Evolutionary conservation across 2,329 filamentous ascomycete genomes (phyloP), one percentile per base, ranked within the genome.

Genomic region (Exophiala alcalophila): DNA sequence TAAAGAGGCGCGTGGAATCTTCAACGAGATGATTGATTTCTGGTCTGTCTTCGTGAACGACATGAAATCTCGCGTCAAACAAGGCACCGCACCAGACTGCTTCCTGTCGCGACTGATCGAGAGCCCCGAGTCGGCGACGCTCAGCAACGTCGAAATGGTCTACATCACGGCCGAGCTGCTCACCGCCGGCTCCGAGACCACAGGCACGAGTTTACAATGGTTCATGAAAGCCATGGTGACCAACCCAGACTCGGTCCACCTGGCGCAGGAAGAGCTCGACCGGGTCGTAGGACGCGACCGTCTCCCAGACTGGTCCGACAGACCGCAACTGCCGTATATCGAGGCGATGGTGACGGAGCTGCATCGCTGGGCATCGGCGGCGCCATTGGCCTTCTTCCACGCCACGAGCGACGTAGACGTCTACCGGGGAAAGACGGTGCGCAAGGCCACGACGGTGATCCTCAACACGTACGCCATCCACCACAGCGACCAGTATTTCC

Each of bases 381-480:
- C 52, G 1, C 58, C 62, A 0, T 59, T 63, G 56, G 60, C 56
- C 0, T 40, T 63, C 10, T 52, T 61, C 0, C 63, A 65, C 31
- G 42, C 51, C 4, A 57, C 55, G 3, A 55, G 73, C 50, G 64
- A 61, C 5, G 70, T 73, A 40, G 69, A 73, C 35, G 63, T 65
- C 43, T 74, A 67, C 51, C 60, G 63, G 14, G 69, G 69, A 5
- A 71, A 66, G 45, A 69, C 67, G 54, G 69, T 74, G 26, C 61
- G 66, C 12, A 74, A 73, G 57, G 71, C 70, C 11, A 63, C 65
- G 2, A 57, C 62, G 15, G 35, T 3, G 41, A 59, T n/a, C 58
- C 57, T 37, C 14, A 34, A 44, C 20, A 23, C 35, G 2, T 38
- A 34, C 9, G 32, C 55, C 58, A 21, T 51, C 34, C 8, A 63